phyloP scores from a whole-genome alignment of 331 rosid genomes.

The Malus hybrid region DNA sequence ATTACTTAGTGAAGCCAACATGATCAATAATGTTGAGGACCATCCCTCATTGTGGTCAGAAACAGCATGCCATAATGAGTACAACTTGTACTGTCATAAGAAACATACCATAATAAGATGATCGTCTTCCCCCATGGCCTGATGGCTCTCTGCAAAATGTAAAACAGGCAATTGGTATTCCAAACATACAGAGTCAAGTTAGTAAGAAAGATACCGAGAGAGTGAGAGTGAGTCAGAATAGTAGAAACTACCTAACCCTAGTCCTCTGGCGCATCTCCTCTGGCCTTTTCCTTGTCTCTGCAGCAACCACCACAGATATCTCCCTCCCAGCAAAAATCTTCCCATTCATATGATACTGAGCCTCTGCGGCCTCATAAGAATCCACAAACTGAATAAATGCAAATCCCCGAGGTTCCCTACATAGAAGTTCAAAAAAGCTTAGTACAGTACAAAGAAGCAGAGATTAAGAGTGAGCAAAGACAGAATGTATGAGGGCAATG shows the following conservation, averaged over 20 bases:
- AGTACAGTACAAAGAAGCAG: constrained; percentile 23
- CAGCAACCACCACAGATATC: constrained; percentile 90
- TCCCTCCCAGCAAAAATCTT: constrained; percentile 94
- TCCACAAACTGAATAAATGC: constrained; percentile 98
- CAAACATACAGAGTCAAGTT: background rate
- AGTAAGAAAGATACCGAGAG: background rate
- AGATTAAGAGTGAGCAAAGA: constrained; percentile 17
- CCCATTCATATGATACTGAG: constrained; percentile 97
- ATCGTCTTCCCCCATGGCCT: constrained; percentile 63
- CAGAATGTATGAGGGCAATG: constrained; percentile 18
- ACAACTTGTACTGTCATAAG: background rate
- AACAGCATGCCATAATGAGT: background rate
- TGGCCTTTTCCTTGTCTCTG: constrained; percentile 98
- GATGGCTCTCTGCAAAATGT: constrained; percentile 54
- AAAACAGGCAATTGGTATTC: constrained; percentile 2
- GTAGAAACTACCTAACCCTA: constrained; percentile 45
- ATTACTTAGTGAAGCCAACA: background rate
- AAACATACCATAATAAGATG: constrained; percentile 67
- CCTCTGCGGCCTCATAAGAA: constrained; percentile 89
- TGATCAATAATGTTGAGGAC: background rate
- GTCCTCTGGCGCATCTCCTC: constrained; percentile 91
- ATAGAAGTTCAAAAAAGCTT: constrained; percentile 22
- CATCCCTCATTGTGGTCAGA: background rate
- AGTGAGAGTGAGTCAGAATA: background rate
- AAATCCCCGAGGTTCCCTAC: constrained; percentile 97